Evolutionary conservation across 2,329 filamentous ascomycete genomes (phyloP), one percentile per base, ranked within the genome.

Genomic region (Colletotrichum salicis): DNA sequence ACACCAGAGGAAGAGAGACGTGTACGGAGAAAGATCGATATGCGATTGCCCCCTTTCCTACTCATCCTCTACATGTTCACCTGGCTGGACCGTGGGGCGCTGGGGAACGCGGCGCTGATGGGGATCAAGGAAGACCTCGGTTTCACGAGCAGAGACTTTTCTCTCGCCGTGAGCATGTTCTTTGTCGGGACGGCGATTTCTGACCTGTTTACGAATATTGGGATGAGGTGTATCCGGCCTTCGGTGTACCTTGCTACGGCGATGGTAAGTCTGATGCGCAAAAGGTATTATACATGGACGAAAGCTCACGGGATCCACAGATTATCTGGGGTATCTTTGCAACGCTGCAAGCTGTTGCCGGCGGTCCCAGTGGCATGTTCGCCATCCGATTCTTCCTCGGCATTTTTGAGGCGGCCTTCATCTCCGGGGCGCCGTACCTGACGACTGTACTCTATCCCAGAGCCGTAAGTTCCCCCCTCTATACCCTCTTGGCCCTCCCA

Each of bases 391-490:
- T 86, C 54, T 76, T 88, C 24, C 80, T 88, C 22, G 86, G 86
- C 71, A 79, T 84, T 2, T 78, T 86, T 33, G 85, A 87, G 75
- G 82, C 84, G 24, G 84, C 84, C 4, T 87, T 87, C 72, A 83
- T 84, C 3, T 85, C 86, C 0, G 86, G 85, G n/a, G 83, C 86
- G 7, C 77, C 87, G 4, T 80, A 86, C 48, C 81, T 88, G 55
- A 80, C 89, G 24, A 86, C 84, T 1, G 86, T 89, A 87, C 76
- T 87, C 86, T 77, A 84, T 81, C 54, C 81, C 82, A 7, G 86
- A 89, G 64, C 64, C 72, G 85, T 87, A 37, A 8, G 57, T 45
- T 45, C 8, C 7, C 6, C 1, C 24, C 10, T 4, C 6, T 2
- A 6, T 2, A 68, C 1, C 12, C 4, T 4, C 8, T 4, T 2